Evolutionary conservation across 352 stramenopile species (phyloP), one percentile per base, ranked within the genome.

Genomic region (Phytophthora palmivora): DNA sequence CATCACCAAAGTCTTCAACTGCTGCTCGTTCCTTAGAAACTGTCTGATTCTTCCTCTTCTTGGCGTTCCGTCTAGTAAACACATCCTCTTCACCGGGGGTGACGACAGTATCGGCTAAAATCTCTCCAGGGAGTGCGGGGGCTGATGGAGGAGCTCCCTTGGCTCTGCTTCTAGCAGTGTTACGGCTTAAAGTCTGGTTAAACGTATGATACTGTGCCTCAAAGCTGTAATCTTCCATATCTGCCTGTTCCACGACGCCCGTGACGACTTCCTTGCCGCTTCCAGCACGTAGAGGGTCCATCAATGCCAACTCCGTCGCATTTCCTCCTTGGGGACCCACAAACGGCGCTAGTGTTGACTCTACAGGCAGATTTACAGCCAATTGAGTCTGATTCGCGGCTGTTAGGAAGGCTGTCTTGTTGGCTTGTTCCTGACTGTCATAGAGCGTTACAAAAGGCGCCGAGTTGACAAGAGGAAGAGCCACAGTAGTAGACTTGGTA

Each of bases 201-300:
- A 79, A 79, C 56, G 81, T 88, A 67, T 95, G 82, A 51, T 95
- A 95, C 54, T 91, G 82, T 33, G 85, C 70, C 37, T 93, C 84
- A 48, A 95, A 95, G 72, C 76, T 89, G 46, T 91, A 81, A 52
- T 90, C 76, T 33, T 93, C 84, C 52, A 95, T 76, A 19, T 82
- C 67, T 0, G 84, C 66, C n/a, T 64, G 56, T 58, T 95, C 86
- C 24, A 93, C 84, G 30, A 93, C 71, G 22, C 86, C 86, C 39
- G 86, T 95, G 26, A 91, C 82, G 21, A 91, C 74, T 53, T 92
- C 77, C 49, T 89, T 91, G 54, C 82, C 86, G 22, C 74, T 77
- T 12, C 83, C 85, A 0, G 76, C 55, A 16, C 74, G 69, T 49
- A 82, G 39, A 34, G 64, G 59, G 9, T 82, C 47, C 59, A 63